These are phyloP conservation scores for Alopecurus myosuroides DNA, from an alignment of 176 grass and related monocot genomes.

Conservation along the genomic window DNA sequence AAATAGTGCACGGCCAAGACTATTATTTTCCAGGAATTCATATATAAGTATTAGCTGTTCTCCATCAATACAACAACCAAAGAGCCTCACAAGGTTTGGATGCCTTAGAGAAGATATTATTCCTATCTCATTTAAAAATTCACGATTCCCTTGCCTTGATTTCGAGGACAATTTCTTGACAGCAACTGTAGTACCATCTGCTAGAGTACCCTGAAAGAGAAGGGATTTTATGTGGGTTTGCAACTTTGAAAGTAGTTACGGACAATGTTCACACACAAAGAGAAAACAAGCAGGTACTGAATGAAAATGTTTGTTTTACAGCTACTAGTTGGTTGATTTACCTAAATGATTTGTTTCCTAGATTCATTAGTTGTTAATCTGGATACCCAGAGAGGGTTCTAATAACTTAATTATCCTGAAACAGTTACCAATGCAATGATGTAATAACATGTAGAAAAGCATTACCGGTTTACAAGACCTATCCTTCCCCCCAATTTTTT, in stretches of 20 bases:
- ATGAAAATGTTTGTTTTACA: constrained; percentile 11
- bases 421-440: not conserved
- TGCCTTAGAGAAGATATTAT: constrained; percentile 92
- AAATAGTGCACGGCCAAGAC: constrained; percentile 75
- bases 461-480: not conserved
- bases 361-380: constrained; percentile 2
- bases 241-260: not conserved
- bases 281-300: not conserved
- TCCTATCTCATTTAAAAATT: constrained; percentile 90
- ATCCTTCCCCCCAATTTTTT: not conserved
- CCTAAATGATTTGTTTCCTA: not conserved
- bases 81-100: constrained; percentile 88
- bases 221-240: not conserved
- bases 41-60: constrained; percentile 82
- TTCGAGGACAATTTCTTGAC: constrained; percentile 82
- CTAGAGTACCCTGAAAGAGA: constrained; percentile 55
- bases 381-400: not conserved
- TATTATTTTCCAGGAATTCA: constrained; percentile 93
- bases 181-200: constrained; percentile 68
- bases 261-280: not conserved
- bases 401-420: not conserved
- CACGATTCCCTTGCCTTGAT: constrained; percentile 86
- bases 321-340: not conserved
- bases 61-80: constrained; percentile 82
- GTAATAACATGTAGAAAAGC: not conserved